phyloP scores from a whole-genome alignment of 495 filamentous ascomycete genomes.

The Platismatia glauca region DNA sequence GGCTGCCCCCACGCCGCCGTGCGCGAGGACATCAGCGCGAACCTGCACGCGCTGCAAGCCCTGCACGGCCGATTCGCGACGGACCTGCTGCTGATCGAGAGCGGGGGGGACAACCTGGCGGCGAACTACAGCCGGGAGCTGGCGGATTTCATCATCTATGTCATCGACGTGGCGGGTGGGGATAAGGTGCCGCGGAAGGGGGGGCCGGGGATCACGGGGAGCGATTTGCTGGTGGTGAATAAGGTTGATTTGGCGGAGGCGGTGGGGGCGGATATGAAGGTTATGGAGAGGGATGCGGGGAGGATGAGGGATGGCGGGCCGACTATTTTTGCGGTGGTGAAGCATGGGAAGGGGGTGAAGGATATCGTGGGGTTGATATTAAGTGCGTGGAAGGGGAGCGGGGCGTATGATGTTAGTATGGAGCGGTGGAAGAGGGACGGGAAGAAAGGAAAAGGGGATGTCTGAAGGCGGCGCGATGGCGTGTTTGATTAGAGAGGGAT shows the following conservation, averaged over 20 bases:
- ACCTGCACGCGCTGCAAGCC: conserved; percentile 83
- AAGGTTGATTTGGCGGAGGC: conserved; percentile 92
- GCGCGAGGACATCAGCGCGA: conserved; percentile 90
- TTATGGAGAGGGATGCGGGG: conserved; percentile 91
- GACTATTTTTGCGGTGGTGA: conserved; percentile 95
- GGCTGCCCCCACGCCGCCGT: conserved; percentile 97
- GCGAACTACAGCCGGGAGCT: conserved; percentile 92
- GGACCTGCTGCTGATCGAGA: conserved; percentile 82
- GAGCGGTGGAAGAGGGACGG: conserved; percentile 45
- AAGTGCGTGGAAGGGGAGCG: conserved; percentile 85
- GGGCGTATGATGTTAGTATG: conserved; percentile 54
- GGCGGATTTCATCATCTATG: conserved; percentile 95
- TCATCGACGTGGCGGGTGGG: conserved; percentile 94
- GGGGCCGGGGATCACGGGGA: conserved; percentile 92
- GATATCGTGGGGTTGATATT: conserved; percentile 81
- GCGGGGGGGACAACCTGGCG: conserved; percentile 90
- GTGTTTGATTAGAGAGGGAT: neutral
- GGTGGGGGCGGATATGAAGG: conserved; percentile 79
- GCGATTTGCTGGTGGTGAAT: conserved; percentile 85
- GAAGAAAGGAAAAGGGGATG: conserved; percentile 37
- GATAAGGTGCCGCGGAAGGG: conserved; percentile 97
- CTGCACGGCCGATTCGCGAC: conserved; percentile 67
- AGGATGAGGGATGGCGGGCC: conserved; percentile 96
- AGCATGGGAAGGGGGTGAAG: conserved; percentile 74
- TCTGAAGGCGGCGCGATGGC: neutral